phyloP scores from a whole-genome alignment of 257 asterid genomes.

The Solanum clarkiae region DNA sequence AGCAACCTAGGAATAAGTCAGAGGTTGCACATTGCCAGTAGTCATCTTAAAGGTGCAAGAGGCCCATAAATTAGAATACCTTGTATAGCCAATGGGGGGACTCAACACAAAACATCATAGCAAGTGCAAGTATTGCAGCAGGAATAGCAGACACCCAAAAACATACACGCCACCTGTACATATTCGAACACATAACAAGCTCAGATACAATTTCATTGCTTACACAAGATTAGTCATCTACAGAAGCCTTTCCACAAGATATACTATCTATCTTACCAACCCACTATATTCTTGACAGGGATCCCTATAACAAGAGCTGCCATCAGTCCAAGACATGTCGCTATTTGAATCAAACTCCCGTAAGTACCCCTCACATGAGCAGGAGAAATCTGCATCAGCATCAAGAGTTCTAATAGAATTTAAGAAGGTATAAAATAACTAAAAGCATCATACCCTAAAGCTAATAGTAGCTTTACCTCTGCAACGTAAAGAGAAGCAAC shows the following conservation, averaged over 20 bases:
- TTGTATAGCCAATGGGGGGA: slow-evolving; percentile 93
- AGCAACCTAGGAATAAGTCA: neutral
- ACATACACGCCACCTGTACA: slow-evolving; percentile 86
- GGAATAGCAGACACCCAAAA: slow-evolving; percentile 80
- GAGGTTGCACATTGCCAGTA: neutral
- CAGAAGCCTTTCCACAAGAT: neutral
- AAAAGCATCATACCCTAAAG: neutral
- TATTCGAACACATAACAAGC: slow-evolving; percentile 8
- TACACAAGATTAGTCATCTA: neutral
- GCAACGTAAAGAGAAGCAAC: slow-evolving; percentile 83
- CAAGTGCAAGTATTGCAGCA: slow-evolving; percentile 54
- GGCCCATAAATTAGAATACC: slow-evolving; percentile 24
- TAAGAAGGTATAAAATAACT: neutral
- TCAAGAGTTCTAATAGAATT: neutral
- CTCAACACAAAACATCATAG: slow-evolving; percentile 82
- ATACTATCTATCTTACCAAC: slow-evolving; percentile 52
- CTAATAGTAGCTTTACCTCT: slow-evolving; percentile 43
- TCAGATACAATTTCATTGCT: neutral
- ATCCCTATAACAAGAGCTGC: slow-evolving; percentile 62
- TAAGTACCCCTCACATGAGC: slow-evolving; percentile 88
- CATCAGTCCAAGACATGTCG: slow-evolving; percentile 76
- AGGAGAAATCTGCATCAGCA: slow-evolving; percentile 57
- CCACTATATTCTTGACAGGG: slow-evolving; percentile 55
- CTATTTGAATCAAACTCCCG: slow-evolving; percentile 89
- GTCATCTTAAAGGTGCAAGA: neutral